Evolutionary conservation across 371 early-diverging fungal genomes (phyloP).

Genomic region (Blakeslea trispora): DNA sequence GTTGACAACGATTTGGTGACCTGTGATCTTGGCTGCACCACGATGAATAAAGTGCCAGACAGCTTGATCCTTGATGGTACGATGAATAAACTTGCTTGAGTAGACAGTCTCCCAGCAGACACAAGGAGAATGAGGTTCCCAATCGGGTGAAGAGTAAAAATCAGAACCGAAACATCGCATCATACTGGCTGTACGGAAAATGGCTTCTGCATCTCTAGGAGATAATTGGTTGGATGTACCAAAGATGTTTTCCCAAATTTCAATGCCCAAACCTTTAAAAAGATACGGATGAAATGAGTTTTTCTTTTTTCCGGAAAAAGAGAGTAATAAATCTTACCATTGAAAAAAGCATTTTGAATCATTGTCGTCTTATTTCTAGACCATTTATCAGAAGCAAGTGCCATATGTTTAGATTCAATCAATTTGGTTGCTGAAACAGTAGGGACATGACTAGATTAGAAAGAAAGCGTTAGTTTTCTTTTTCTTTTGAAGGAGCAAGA

Average conservation of each 20-base stretch:
- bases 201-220: slow-evolving; percentile 33
- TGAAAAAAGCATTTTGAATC: slow-evolving; percentile 34
- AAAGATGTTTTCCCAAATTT: slow-evolving; percentile 37
- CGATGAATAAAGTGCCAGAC: slow-evolving; percentile 34
- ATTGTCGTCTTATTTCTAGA: slow-evolving; percentile 32
- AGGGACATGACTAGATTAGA: slow-evolving; percentile 29
- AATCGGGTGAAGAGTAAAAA: slow-evolving; percentile 29
- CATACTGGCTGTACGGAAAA: slow-evolving; percentile 26
- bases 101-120: slow-evolving; percentile 32
- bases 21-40: slow-evolving; percentile 26
- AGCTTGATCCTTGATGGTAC: slow-evolving; percentile 14
- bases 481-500: too few species aligned
- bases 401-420: slow-evolving; percentile 31
- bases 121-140: slow-evolving; percentile 36
- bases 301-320: not conserved
- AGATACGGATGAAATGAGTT: not conserved
- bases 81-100: slow-evolving; percentile 24
- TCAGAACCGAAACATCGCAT: slow-evolving; percentile 31
- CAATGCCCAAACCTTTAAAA: slow-evolving; percentile 28
- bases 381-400: slow-evolving; percentile 28
- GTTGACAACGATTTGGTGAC: slow-evolving; percentile 35
- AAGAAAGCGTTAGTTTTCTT: too few species aligned
- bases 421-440: slow-evolving; percentile 29
- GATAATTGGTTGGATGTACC: slow-evolving; percentile 31
- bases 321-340: slow-evolving; percentile 22